A percentile compares a stretch with the other conserved stretches of the same genome.
Conservation (phyloP, 805 yeast genomes). For the Wickerhamiella occidentalis region DNA sequence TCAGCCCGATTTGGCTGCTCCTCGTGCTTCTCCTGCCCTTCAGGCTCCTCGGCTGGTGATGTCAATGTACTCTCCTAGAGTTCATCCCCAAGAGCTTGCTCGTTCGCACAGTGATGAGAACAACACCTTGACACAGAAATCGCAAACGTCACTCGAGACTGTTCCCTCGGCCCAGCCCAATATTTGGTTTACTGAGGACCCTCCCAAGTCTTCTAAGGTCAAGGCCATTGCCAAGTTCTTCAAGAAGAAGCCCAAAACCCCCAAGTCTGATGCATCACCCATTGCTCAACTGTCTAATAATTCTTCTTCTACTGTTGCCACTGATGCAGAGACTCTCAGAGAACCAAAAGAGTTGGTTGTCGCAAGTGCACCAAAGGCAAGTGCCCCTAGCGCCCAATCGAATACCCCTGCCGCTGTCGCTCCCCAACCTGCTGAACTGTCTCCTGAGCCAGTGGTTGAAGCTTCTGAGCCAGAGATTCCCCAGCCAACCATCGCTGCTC, state of each 20-base stretch:
- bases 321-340: background rate
- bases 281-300: background rate
- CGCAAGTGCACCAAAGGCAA: background rate
- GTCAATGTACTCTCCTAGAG: constrained; percentile 10
- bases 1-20: background rate
- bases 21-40: background rate
- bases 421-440: background rate
- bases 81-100: background rate
- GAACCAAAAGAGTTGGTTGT: background rate
- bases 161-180: constrained; percentile 4
- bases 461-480: background rate
- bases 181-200: constrained; percentile 9
- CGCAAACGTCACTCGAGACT: background rate
- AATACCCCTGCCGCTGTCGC: background rate
- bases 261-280: background rate
- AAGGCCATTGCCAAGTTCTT: constrained; percentile 8
- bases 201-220: constrained; percentile 3
- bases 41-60: constrained; percentile 4
- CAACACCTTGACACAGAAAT: background rate
- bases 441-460: background rate
- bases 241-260: constrained; percentile 10
- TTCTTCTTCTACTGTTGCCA: background rate
- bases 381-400: background rate
- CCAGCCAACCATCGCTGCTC: background rate
- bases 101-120: constrained; percentile 7